These are phyloP conservation scores for Aureobasidium sp. DNA, from an alignment of 2,329 filamentous ascomycete species.

Conservation along the genomic window DNA sequence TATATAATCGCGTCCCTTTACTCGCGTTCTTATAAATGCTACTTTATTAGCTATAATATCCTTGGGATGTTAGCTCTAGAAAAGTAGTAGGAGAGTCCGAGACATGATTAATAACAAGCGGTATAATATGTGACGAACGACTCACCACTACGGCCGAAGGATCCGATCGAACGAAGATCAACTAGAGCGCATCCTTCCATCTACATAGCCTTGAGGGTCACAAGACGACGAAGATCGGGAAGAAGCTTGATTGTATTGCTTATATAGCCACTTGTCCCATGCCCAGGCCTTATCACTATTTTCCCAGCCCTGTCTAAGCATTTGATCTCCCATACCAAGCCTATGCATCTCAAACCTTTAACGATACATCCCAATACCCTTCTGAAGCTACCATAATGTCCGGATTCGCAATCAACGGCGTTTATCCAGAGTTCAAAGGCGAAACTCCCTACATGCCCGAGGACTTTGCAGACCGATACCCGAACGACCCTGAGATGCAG, in stretches of 20 bases:
- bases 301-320: too few species aligned
- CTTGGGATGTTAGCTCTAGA: not conserved
- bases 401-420: not conserved
- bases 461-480: conserved; percentile 1
- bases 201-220: not conserved
- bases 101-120: not conserved
- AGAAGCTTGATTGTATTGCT: not conserved
- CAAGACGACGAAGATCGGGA: not conserved
- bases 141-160: not conserved
- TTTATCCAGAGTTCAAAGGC: not conserved
- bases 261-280: not conserved
- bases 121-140: not conserved
- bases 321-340: not conserved
- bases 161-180: not conserved
- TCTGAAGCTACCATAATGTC: not conserved
- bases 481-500: not conserved
- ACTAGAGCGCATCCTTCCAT: not conserved
- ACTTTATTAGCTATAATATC: not conserved
- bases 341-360: too few species aligned
- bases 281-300: too few species aligned
- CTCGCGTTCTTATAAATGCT: too few species aligned
- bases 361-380: not conserved
- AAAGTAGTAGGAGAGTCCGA: not conserved
- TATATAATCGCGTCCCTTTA: too few species aligned
- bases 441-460: not conserved